Evolutionary conservation across 345 rosid genomes (phyloP), one percentile per base, ranked within the genome.

Genomic region (Erysimum cheiranthoides): DNA sequence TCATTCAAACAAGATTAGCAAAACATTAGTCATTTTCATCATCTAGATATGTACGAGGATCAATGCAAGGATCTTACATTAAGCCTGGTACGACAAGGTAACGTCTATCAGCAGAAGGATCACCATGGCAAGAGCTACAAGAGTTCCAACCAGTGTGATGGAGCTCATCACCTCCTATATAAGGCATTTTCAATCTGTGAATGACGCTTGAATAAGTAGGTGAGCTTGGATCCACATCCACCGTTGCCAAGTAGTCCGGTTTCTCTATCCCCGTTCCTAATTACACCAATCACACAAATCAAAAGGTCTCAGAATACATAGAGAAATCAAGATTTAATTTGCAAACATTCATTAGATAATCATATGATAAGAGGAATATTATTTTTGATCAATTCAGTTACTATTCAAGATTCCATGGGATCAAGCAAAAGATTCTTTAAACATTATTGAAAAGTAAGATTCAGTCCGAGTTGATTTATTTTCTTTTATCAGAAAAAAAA

Each of bases 61-160:
- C 11, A 30, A 63, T 18, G 10, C 2, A 60, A 64, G 46, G 45
- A 5, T 61, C 87, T 82, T 85, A 93, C 96, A 93, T 50, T 71
- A 93, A 53, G 13, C 91, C 84, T 28, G 98, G 98, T n/a, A 93
- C 81, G 77, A 93, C 65, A 43, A 93, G 83, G 51, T 71, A 93
- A 16, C 90, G 94, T 27, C 97, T 80, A 3, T 65, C 42, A 42
- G 87, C 88, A 2, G 91, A 87, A 28, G 96, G 82, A 82, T 94
- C 95, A 21, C 93, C 95, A 74, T 87, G 87, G 89, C 98, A 93
- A 6, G 98, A 93, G 79, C 98, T 93, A 80, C 97, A 93, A 9
- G 94, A 45, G 78, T 93, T 93, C 97, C 98, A 93, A 3, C 98
- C 98, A 4, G 93, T 78, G 80, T 92, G 98, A 67, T 94, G 97